Conservation (phyloP, 306 rosid species). For the Fragaria nilgerrensis region DNA sequence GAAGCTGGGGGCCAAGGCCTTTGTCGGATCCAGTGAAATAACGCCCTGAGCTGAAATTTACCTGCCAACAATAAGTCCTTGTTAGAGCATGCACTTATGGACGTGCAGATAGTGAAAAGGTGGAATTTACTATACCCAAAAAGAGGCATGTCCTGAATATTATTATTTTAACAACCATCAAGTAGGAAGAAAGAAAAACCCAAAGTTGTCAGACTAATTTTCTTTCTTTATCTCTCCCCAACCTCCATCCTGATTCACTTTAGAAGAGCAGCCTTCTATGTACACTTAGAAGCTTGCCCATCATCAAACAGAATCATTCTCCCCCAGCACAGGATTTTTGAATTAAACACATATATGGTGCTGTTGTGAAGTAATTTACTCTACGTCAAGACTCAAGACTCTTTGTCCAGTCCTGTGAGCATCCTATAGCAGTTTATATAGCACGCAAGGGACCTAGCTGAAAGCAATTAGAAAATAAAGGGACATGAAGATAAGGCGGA, state of each 20-base stretch:
- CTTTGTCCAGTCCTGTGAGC: neutral
- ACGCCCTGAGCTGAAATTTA: slow-evolving; percentile 94
- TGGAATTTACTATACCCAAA: neutral
- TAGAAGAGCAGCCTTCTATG: slow-evolving; percentile 1
- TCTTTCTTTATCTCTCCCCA: neutral
- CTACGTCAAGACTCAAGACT: neutral
- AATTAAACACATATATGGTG: neutral
- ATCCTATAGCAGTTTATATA: neutral
- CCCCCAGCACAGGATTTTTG: neutral
- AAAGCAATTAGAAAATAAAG: neutral
- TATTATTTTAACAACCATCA: neutral
- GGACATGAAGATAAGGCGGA: neutral
- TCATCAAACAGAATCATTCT: neutral
- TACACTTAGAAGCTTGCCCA: neutral
- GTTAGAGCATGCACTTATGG: slow-evolving; percentile 26
- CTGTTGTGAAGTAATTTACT: neutral
- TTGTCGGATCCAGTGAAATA: slow-evolving; percentile 61
- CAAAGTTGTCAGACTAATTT: neutral
- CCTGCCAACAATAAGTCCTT: slow-evolving; percentile 45
- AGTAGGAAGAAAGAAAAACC: neutral
- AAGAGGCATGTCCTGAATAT: slow-evolving; percentile 5
- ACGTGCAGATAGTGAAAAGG: neutral
- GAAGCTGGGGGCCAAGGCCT: slow-evolving; percentile 55
- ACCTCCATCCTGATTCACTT: neutral
- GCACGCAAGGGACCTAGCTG: neutral